These are phyloP conservation scores for Acanthamoeba lenticulata DNA, from an alignment of 208 protist genomes.

Conservation along the genomic window DNA sequence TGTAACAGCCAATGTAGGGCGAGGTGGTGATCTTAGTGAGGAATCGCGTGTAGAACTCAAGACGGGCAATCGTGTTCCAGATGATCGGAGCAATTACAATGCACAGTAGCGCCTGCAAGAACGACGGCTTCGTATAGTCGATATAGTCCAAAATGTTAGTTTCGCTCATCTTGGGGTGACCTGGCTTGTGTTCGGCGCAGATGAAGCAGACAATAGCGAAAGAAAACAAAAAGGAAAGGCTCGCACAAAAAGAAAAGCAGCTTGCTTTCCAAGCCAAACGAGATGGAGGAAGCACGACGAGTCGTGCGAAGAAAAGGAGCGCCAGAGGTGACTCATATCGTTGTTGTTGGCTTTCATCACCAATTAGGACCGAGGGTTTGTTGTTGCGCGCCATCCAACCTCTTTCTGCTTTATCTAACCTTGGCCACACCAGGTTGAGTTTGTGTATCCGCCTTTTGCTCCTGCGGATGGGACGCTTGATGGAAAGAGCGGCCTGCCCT, in stretches of 20 bases:
- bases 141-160: slow-evolving; percentile 13
- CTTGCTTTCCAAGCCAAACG: not conserved
- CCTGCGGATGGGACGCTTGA: not conserved
- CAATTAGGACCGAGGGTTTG: slow-evolving; percentile 42
- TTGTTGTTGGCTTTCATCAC: slow-evolving; percentile 57
- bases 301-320: not conserved
- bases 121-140: slow-evolving; percentile 62
- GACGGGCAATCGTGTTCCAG: slow-evolving; percentile 93
- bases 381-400: not conserved
- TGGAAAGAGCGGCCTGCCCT: not conserved
- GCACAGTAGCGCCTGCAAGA: slow-evolving; percentile 74
- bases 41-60: slow-evolving; percentile 90
- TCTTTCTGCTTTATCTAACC: not conserved
- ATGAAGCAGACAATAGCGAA: not conserved
- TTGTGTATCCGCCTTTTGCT: not conserved
- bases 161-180: not conserved
- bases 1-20: slow-evolving; percentile 88
- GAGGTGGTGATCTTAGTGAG: slow-evolving; percentile 82
- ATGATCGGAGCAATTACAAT: slow-evolving; percentile 87
- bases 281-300: not conserved
- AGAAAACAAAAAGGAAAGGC: not conserved
- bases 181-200: not conserved
- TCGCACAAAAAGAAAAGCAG: not conserved
- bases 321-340: slow-evolving; percentile 33
- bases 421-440: not conserved